Evolutionary conservation across 345 rosid genomes (phyloP).

Genomic region (Syzygium aromaticum): DNA sequence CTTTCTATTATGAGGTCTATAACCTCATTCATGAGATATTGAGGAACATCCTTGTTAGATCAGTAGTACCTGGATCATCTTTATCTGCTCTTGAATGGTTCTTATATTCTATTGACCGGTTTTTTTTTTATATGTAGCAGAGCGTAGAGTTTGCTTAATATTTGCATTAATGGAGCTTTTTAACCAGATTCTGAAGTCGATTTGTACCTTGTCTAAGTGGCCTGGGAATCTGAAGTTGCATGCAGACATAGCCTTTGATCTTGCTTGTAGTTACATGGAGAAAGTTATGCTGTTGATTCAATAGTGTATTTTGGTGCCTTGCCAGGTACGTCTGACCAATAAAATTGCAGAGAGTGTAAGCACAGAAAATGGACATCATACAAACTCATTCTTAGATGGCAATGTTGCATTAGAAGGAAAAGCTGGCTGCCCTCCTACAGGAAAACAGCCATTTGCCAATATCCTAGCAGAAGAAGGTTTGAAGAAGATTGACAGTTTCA

Average conservation of each 20-base stretch:
- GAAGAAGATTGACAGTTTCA: constrained; percentile 89
- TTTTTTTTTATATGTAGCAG: background rate
- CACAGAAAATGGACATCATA: constrained; percentile 13
- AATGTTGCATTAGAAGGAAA: constrained; percentile 36
- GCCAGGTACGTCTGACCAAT: constrained; percentile 1
- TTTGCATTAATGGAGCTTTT: background rate
- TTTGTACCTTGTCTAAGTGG: constrained; percentile 19
- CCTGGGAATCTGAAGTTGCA: constrained; percentile 26
- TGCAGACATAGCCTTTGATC: constrained; percentile 25
- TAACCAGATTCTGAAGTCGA: constrained; percentile 19
- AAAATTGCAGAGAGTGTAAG: constrained; percentile 16
- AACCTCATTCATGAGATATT: background rate
- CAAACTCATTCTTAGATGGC: constrained; percentile 20
- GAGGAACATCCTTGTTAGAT: background rate
- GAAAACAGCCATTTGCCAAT: constrained; percentile 41
- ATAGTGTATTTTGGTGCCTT: constrained; percentile 9
- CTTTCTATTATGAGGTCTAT: background rate
- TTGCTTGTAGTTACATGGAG: constrained; percentile 18
- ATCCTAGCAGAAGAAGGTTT: constrained; percentile 47
- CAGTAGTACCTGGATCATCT: background rate
- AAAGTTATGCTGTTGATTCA: constrained; percentile 3
- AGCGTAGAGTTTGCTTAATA: background rate
- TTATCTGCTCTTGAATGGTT: background rate
- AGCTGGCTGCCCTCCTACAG: constrained; percentile 25
- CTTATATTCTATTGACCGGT: background rate